Base-by-base conservation (phyloP, 2,329 filamentous ascomycete genomes). In the Diaporthe destruens region DNA sequence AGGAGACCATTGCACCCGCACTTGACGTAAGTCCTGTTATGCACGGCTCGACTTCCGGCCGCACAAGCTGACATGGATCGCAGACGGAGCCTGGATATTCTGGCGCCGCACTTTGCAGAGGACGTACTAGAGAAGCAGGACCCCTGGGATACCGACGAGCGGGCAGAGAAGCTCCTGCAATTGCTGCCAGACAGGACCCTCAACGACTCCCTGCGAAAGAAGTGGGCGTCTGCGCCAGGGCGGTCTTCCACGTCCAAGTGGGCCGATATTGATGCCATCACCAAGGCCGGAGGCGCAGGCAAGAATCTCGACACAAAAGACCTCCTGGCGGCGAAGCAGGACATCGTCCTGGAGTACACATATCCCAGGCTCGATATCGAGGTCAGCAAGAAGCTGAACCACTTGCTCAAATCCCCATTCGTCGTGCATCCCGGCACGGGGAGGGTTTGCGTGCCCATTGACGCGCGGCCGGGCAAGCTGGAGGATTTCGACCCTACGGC, bases 301-400 rank as follows among this genome's bases (percentile, higher is more conserved):
- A 92, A 91, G 78, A 87, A 88, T 12, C 88, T 98, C n/a, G 92
- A 96, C 76, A 82, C 91, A 0, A 90, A 88, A 75, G 90, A 92
- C 2, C 87, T 99, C 16, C 88, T 93, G 11, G 94, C 98, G 78
- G 94, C 95, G 29, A 98, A 98, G 84, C 95, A 98, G 81, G 96
- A 98, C 80, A 93, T 99, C 74, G 92, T 98, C 4, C 89, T 99
- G 39, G 96, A 99, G 83, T 98, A 99, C 84, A 98, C 96, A 8
- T 99, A 99, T 82, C 96, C 96, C 3, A 92, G 96, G 51, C 93
- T 99, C 70, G 96, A 99, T 86, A 95, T 96, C 74, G 95, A 98
- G 82, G 96, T 99, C 80, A 96, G 93, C 80, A 98, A 98, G 87
- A 98, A 98, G 81, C 90, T 97, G 72, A 98, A 98, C 85, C 96